These are phyloP conservation scores for Solanum chaucha DNA, from an alignment of 257 asterid species.

Conservation along the genomic window DNA sequence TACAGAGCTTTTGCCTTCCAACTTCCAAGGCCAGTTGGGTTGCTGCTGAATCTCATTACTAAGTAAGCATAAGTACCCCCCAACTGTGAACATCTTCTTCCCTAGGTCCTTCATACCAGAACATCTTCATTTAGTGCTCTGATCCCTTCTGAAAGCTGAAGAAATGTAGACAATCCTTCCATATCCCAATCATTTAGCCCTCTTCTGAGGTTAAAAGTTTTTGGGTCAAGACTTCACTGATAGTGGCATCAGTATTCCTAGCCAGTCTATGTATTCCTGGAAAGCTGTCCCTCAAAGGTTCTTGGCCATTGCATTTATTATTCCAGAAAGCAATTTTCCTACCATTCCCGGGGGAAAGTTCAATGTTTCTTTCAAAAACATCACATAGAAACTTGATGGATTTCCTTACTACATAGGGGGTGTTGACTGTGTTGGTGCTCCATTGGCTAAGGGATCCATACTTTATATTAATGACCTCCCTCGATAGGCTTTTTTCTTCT, in stretches of 20 bases:
- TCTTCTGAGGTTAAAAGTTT: background rate
- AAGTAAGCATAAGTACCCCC: background rate
- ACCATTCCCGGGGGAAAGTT: background rate
- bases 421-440: background rate
- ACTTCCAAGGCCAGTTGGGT: background rate
- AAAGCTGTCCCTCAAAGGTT: background rate
- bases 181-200: background rate
- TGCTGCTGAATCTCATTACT: background rate
- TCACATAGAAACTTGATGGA: background rate
- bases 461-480: background rate
- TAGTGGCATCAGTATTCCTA: background rate
- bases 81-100: background rate
- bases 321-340: background rate
- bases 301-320: background rate
- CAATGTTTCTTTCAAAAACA: background rate
- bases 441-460: background rate
- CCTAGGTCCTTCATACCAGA: background rate
- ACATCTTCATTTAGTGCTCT: background rate
- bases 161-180: background rate
- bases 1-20: background rate
- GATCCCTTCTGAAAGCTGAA: background rate
- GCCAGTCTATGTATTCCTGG: background rate
- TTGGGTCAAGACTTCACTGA: background rate
- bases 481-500: background rate
- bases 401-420: background rate